Conservation (phyloP, 495 filamentous ascomycete genomes). For the Neurospora sp. region DNA sequence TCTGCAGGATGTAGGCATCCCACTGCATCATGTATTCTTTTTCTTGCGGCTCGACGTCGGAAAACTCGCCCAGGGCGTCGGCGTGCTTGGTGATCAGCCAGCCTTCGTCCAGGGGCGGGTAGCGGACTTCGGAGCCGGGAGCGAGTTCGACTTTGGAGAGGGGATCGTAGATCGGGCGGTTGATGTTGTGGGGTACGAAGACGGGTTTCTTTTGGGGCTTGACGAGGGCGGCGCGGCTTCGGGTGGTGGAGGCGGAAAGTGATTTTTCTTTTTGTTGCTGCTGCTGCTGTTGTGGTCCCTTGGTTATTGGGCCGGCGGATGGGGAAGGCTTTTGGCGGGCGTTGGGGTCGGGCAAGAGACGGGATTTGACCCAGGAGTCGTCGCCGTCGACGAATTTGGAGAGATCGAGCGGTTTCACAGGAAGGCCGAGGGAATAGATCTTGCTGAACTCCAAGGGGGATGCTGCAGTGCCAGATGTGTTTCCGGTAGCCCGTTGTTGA, state of each 20-base stretch:
- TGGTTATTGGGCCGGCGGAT: neutral
- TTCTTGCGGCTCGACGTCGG: conserved; percentile 36
- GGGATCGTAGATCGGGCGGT: conserved; percentile 41
- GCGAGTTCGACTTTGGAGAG: conserved; percentile 36
- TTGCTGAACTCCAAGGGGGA: neutral
- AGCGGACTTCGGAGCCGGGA: conserved; percentile 34
- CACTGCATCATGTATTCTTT: conserved; percentile 43
- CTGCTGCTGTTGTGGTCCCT: neutral
- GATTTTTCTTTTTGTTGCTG: neutral
- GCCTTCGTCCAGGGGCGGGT: conserved; percentile 31
- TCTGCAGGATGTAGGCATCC: conserved; percentile 38
- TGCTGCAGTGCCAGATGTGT: neutral
- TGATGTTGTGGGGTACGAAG: conserved; percentile 32
- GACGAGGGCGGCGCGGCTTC: neutral
- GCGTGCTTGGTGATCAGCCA: conserved; percentile 45
- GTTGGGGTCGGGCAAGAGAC: conserved; percentile 27
- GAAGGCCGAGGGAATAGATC: conserved; percentile 25
- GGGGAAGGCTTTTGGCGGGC: conserved; percentile 11
- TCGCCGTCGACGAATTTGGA: conserved; percentile 32
- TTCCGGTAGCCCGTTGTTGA: neutral
- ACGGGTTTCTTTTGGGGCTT: conserved; percentile 11
- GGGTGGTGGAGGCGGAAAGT: conserved; percentile 3
- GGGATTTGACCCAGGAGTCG: conserved; percentile 27
- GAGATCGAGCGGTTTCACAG: conserved; percentile 27
- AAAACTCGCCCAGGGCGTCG: conserved; percentile 40